Base-by-base conservation (phyloP, 495 filamentous ascomycete genomes). In the Daldinia concentrica region DNA sequence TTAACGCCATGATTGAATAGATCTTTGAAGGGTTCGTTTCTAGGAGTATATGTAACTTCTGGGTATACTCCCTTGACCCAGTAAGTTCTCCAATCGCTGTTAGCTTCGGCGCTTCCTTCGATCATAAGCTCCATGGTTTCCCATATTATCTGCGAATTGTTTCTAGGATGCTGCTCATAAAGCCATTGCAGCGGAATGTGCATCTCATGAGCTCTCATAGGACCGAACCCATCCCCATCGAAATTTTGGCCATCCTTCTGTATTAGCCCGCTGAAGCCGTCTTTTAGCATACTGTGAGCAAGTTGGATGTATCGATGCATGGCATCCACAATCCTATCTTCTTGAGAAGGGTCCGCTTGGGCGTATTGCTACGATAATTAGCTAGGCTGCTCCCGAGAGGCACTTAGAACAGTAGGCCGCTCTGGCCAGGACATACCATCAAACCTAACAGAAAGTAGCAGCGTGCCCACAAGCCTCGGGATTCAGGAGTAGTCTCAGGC, bases 391-490 rank as follows among this genome's bases (percentile, higher is more conserved):
- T 26, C 58, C 45, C 39, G 62, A 63, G 14, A 34, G 43, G 15
- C 12, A 14, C 24, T 48, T 24, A 32, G 9, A 17, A 27, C 0
- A 12, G 12, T 9, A 36, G 27, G 37, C 6, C 5, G 24, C 11
- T 8, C 7, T 5, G 29, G 15, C 32, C 22, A 15, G n/a, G 2
- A 70, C 71, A 6, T 68, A 78, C 76, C 76, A 80, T 85, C 30
- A 88, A 61, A n/a, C 86, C 87, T 19, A 89, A 77, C 52, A 86
- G 82, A 14, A 89, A 75, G 36, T 84, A 80, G 59, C 79, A 86
- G 26, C 86, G 80, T 14, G 80, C 87, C 88, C 87, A 89, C 58
- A 90, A 75, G 37, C 84, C 81, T 62, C 87, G 78, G 5, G 78
- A 75, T 15, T 79, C 68, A 14, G 71, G 64, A 3, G 66, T 80